phyloP scores from a whole-genome alignment of 306 rosid genomes.

The Phaseolus lunatus region DNA sequence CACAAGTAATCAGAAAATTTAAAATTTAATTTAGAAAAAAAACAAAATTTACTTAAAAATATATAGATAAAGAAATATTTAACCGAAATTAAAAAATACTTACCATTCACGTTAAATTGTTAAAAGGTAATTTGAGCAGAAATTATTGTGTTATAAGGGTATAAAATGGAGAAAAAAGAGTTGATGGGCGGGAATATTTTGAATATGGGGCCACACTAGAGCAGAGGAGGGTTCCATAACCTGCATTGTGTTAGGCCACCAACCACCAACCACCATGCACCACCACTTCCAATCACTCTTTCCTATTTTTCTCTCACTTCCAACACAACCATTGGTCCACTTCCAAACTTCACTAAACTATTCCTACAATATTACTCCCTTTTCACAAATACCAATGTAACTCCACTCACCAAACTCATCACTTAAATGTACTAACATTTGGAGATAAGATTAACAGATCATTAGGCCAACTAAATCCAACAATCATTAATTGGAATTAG shows the following conservation, averaged over 20 bases:
- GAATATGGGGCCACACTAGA: neutral
- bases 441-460: conserved; percentile 56
- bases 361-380: neutral
- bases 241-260: conserved; percentile 32
- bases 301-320: conserved; percentile 34
- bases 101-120: no score
- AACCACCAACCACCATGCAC: conserved; percentile 2
- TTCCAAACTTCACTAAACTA: neutral
- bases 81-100: no score
- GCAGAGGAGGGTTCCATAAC: conserved; percentile 1
- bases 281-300: conserved; percentile 13
- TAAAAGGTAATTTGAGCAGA: no score
- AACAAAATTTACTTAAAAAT: no score
- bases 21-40: no score
- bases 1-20: no score
- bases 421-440: conserved; percentile 6
- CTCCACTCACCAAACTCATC: neutral
- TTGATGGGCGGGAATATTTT: neutral
- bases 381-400: neutral
- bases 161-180: neutral
- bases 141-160: no score
- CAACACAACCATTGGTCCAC: conserved; percentile 46
- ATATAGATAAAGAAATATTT: no score
- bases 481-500: conserved; percentile 41
- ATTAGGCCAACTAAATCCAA: conserved; percentile 63